A percentile compares a stretch with the other conserved stretches of the same genome.
These are phyloP conservation scores for Mycogone perniciosa DNA, from an alignment of 2,329 filamentous ascomycete genomes.

Conservation along the genomic window DNA sequence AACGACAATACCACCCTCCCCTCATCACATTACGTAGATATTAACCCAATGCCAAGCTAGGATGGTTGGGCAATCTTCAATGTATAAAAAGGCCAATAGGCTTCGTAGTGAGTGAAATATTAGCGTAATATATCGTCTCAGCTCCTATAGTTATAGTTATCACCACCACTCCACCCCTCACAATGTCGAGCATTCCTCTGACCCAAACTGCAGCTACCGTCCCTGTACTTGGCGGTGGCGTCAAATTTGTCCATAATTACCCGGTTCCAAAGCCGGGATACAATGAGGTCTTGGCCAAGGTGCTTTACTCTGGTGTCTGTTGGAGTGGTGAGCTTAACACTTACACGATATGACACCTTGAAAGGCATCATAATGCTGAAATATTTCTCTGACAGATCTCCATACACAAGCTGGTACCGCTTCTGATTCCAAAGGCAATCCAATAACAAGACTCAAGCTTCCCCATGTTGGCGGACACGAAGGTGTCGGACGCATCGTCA, in stretches of 20 bases:
- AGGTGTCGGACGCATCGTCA: slow-evolving; percentile 12
- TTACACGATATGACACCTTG: not conserved
- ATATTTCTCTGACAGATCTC: slow-evolving; percentile 8
- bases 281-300: slow-evolving; percentile 16
- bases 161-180: not conserved
- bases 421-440: slow-evolving; percentile 6
- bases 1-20: no score
- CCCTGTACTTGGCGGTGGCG: slow-evolving; percentile 13
- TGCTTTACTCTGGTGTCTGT: slow-evolving; percentile 16
- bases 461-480: slow-evolving; percentile 16
- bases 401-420: slow-evolving; percentile 14
- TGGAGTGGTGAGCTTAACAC: slow-evolving; percentile 12
- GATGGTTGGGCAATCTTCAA: no score
- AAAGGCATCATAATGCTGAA: not conserved
- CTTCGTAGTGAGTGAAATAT: no score
- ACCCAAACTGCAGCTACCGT: slow-evolving; percentile 16
- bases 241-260: slow-evolving; percentile 15
- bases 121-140: no score
- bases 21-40: no score
- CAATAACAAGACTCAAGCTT: slow-evolving; percentile 13
- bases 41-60: no score
- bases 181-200: slow-evolving; percentile 12
- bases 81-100: no score
- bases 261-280: slow-evolving; percentile 14
- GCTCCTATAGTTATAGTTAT: no score